A percentile compares a stretch with the other conserved stretches of the same genome.
phyloP scores from a whole-genome alignment of 2,329 filamentous ascomycete species.

The Penicillium sp. region DNA sequence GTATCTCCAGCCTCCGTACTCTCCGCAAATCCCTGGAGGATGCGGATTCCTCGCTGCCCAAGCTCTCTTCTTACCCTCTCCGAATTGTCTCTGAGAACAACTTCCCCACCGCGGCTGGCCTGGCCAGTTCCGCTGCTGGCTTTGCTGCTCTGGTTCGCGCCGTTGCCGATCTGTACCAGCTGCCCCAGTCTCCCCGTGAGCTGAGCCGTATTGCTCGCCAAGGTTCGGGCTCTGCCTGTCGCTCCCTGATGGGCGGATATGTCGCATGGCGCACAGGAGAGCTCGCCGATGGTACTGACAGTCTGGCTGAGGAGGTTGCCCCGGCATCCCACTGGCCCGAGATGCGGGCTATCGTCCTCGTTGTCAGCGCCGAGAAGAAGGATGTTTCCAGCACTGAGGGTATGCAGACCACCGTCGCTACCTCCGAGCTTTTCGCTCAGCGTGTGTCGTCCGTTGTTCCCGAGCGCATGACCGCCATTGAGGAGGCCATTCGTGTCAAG shows the following conservation, averaged over 20 bases:
- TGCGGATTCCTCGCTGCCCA: slow-evolving; percentile 71
- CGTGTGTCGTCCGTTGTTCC: slow-evolving; percentile 78
- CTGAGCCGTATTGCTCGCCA: slow-evolving; percentile 88
- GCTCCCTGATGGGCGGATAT: slow-evolving; percentile 90
- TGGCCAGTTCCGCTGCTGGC: slow-evolving; percentile 67
- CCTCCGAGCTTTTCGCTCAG: slow-evolving; percentile 80
- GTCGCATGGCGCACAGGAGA: slow-evolving; percentile 89
- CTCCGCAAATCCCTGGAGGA: slow-evolving; percentile 76
- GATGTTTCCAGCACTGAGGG: slow-evolving; percentile 88
- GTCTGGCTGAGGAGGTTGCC: slow-evolving; percentile 83
- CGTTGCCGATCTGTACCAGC: slow-evolving; percentile 87
- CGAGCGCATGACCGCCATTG: slow-evolving; percentile 79
- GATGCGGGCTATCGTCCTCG: slow-evolving; percentile 89
- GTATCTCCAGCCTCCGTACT: slow-evolving; percentile 80
- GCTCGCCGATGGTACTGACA: slow-evolving; percentile 78
- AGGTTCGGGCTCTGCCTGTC: slow-evolving; percentile 91
- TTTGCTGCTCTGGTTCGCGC: slow-evolving; percentile 70
- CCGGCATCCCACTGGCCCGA: slow-evolving; percentile 89
- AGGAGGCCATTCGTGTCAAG: slow-evolving; percentile 71
- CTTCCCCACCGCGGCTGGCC: slow-evolving; percentile 94
- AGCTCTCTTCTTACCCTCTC: slow-evolving; percentile 74
- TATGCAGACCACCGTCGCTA: slow-evolving; percentile 96
- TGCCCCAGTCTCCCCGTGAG: slow-evolving; percentile 77
- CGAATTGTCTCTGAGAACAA: slow-evolving; percentile 96
- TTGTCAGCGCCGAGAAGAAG: slow-evolving; percentile 93